Percentiles rank a stretch among this genome's conserved stretches.
Evolutionary conservation across 2,329 filamentous ascomycete genomes (phyloP).

Genomic region (Nigrograna mackinnonii): DNA sequence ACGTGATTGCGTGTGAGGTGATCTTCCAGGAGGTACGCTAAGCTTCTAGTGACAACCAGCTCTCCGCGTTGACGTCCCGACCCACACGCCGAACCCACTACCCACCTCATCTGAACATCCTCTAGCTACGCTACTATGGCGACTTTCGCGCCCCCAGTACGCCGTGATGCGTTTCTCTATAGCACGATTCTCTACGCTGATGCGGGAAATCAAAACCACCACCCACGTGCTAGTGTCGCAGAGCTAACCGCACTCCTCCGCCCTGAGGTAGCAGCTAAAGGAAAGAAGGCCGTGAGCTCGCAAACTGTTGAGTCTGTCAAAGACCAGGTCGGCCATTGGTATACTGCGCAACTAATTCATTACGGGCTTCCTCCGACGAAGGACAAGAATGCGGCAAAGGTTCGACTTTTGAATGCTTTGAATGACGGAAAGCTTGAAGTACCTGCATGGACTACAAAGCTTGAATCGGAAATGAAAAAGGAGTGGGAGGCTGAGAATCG

Average conservation of each 20-base stretch:
- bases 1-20: too few relatives aligned
- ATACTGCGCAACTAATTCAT: conserved; percentile 65
- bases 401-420: conserved; percentile 62
- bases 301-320: conserved; percentile 22
- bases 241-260: conserved; percentile 33
- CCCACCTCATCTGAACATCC: too few relatives aligned
- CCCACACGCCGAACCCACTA: too few relatives aligned
- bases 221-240: conserved; percentile 31
- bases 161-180: conserved; percentile 30
- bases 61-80: too few relatives aligned
- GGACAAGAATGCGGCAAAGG: conserved; percentile 61
- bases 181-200: conserved; percentile 33
- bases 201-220: conserved; percentile 31
- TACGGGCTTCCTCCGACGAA: conserved; percentile 63
- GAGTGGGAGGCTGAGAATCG: conserved; percentile 58
- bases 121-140: too few relatives aligned
- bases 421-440: conserved; percentile 53
- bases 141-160: conserved; percentile 33
- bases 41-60: too few relatives aligned
- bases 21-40: too few relatives aligned
- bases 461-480: conserved; percentile 62
- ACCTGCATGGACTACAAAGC: conserved; percentile 50
- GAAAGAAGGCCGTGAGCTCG: not conserved
- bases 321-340: conserved; percentile 64
- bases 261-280: conserved; percentile 15